A percentile compares a stretch with the other conserved stretches of the same genome.
Evolutionary conservation across 2,329 filamentous ascomycete species (phyloP).

Genomic region (Colletotrichum siamense): DNA sequence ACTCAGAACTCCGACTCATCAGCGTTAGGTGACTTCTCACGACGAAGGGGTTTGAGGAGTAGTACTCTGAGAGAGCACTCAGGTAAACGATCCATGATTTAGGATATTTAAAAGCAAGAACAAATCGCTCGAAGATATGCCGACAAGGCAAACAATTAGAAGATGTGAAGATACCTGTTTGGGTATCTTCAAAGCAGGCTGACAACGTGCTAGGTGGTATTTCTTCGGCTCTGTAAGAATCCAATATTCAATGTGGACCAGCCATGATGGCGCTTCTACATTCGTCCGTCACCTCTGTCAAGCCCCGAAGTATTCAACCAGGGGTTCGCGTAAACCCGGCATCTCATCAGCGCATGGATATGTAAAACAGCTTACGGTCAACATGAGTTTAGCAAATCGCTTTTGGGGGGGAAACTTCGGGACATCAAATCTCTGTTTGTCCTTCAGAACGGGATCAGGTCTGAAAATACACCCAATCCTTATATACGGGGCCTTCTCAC

Average conservation of each 20-base stretch:
- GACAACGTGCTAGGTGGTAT: background rate
- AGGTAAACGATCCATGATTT: fast-evolving
- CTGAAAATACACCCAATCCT: background rate
- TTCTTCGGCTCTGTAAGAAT: background rate
- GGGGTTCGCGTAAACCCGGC: fast-evolving
- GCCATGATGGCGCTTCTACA: fast-evolving
- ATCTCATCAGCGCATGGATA: fast-evolving
- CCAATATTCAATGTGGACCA: fast-evolving
- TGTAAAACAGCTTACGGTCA: background rate
- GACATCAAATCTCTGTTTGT: fast-evolving
- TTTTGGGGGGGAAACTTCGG: background rate
- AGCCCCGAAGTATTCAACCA: fast-evolving
- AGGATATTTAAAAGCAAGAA: background rate
- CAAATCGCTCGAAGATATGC: background rate
- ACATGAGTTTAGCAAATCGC: fast-evolving
- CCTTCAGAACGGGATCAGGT: fast-evolving
- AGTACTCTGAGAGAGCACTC: fast-evolving
- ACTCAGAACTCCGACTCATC: fast-evolving
- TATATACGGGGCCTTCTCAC: fast-evolving
- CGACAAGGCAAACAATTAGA: fast-evolving
- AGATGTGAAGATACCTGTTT: fast-evolving
- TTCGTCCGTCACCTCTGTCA: background rate
- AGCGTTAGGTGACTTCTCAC: background rate
- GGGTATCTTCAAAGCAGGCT: background rate
- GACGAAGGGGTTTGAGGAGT: background rate